phyloP scores from a whole-genome alignment of 2,329 filamentous ascomycete genomes.

The Orbilia oligospora region DNA sequence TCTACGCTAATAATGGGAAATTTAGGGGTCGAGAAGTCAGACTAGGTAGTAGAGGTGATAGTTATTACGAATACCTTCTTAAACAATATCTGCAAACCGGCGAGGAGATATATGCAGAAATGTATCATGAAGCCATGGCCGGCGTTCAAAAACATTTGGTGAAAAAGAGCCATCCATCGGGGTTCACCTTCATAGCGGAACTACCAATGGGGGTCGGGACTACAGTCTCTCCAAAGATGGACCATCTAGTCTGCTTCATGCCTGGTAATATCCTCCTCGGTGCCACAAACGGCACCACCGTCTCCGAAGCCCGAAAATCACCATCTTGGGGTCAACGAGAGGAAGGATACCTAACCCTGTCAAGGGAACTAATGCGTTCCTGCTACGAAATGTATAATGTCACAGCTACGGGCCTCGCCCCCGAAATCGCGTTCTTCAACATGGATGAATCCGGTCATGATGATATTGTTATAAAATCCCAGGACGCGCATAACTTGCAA shows the following conservation, averaged over 20 bases:
- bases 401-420: conserved; percentile 90
- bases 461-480: conserved; percentile 83
- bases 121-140: conserved; percentile 89
- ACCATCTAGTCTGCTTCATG: conserved; percentile 97
- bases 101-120: conserved; percentile 85
- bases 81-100: conserved; percentile 98
- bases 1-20: conserved; percentile 81
- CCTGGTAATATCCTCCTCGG: conserved; percentile 93
- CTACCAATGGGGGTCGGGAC: conserved; percentile 79
- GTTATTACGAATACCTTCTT: conserved; percentile 98
- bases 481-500: conserved; percentile 93
- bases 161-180: conserved; percentile 84
- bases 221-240: conserved; percentile 88
- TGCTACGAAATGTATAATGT: conserved; percentile 98
- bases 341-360: conserved; percentile 88
- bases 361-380: conserved; percentile 92
- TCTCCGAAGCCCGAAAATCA: conserved; percentile 80
- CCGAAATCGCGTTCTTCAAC: conserved; percentile 93
- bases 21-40: conserved; percentile 90
- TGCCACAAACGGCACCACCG: conserved; percentile 82
- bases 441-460: conserved; percentile 73
- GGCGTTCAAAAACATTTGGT: conserved; percentile 93
- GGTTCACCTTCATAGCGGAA: conserved; percentile 92
- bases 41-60: conserved; percentile 92
- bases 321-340: conserved; percentile 82